phyloP scores from a whole-genome alignment of 805 yeast genomes.

The Cephaloascus fragrans region DNA sequence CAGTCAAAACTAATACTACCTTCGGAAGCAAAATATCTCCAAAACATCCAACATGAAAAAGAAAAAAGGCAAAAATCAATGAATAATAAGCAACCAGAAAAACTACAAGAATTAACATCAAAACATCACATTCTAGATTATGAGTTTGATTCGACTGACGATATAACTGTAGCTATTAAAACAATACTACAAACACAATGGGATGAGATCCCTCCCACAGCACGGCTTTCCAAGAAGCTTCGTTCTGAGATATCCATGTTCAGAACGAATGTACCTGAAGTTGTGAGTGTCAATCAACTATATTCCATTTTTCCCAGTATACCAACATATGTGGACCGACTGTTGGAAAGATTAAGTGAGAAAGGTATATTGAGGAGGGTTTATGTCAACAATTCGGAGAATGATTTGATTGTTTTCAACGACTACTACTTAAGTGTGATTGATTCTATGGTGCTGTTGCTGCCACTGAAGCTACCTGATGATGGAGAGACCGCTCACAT shows the following conservation, averaged over 20 bases:
- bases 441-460: no score
- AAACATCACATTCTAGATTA: conserved; percentile 30
- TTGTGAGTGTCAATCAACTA: conserved; percentile 35
- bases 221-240: conserved; percentile 19
- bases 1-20: background rate
- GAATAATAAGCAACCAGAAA: background rate
- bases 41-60: background rate
- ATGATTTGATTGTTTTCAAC: conserved; percentile 26
- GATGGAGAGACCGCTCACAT: background rate
- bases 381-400: conserved; percentile 32
- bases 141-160: conserved; percentile 19
- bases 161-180: conserved; percentile 20
- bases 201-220: conserved; percentile 19
- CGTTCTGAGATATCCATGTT: conserved; percentile 28
- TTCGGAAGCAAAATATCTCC: background rate
- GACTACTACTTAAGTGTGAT: conserved; percentile 26
- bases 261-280: conserved; percentile 25
- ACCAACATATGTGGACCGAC: conserved; percentile 43
- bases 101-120: conserved; percentile 14
- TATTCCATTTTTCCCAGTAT: conserved; percentile 35
- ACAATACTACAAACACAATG: conserved; percentile 20
- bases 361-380: conserved; percentile 26
- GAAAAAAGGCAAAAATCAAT: background rate
- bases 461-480: no score
- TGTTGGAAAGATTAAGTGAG: conserved; percentile 24